Evolutionary conservation across 2,329 filamentous ascomycete genomes (phyloP).

Genomic region (Exutisphaerella laricina): DNA sequence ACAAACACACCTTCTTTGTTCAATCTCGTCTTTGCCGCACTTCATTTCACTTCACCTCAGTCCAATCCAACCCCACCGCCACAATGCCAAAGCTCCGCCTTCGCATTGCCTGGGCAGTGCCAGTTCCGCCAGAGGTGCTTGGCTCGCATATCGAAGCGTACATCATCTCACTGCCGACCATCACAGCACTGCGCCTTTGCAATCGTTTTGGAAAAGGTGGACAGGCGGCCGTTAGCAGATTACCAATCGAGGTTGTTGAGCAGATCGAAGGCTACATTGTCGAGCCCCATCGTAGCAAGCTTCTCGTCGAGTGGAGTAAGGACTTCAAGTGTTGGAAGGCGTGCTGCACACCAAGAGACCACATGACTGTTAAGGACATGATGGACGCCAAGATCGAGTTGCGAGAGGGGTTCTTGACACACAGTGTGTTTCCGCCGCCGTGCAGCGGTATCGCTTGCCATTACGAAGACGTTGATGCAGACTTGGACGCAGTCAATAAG

Average conservation of each 20-base stretch:
- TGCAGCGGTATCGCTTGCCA: no score
- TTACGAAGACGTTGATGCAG: no score
- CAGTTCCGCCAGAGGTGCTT: conserved; percentile 6
- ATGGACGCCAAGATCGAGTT: background rate
- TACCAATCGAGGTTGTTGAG: conserved; percentile 13
- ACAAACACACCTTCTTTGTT: no score
- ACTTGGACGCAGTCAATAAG: background rate
- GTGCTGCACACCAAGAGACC: background rate
- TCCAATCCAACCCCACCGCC: no score
- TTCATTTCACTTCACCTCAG: no score
- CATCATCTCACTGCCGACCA: conserved; percentile 4
- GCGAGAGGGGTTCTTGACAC: no score
- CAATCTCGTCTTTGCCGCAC: no score
- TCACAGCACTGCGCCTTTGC: conserved; percentile 12
- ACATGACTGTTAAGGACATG: background rate
- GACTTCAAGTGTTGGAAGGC: background rate
- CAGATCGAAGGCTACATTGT: conserved; percentile 9
- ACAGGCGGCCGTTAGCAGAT: conserved; percentile 6
- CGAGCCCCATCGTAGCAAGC: background rate
- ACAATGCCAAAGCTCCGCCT: conserved; percentile 1
- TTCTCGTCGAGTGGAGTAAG: background rate
- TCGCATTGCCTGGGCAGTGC: conserved; percentile 10
- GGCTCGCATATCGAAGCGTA: conserved; percentile 14
- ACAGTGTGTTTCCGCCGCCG: no score
- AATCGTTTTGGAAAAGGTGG: conserved; percentile 13